phyloP scores from a whole-genome alignment of 2,329 filamentous ascomycete genomes.

The Fusarium circinatum region DNA sequence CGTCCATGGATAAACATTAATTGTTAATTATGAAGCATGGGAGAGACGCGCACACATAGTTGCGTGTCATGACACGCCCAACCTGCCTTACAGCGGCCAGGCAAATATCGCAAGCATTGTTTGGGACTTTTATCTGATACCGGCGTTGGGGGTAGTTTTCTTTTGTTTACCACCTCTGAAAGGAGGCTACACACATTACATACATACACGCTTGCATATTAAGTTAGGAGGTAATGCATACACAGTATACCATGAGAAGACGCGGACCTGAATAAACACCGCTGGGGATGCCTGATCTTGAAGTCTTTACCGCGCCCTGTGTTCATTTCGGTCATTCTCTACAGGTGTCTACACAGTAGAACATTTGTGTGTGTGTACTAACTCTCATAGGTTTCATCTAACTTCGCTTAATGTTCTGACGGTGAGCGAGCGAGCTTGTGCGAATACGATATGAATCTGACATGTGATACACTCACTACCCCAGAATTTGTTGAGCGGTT shows the following conservation, averaged over 20 bases:
- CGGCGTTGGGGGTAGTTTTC: slow-evolving; percentile 35
- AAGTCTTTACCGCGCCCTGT: neutral
- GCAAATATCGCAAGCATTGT: slow-evolving; percentile 23
- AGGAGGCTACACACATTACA: slow-evolving; percentile 17
- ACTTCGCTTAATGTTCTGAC: neutral
- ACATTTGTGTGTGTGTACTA: neutral
- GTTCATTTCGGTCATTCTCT: neutral
- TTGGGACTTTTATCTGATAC: slow-evolving; percentile 15
- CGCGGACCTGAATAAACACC: slow-evolving; percentile 30
- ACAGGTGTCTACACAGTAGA: neutral
- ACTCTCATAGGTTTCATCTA: neutral
- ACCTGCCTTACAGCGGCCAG: slow-evolving; percentile 18
- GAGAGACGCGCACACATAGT: neutral
- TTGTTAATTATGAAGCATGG: slow-evolving; percentile 19
- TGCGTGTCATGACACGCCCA: slow-evolving; percentile 8
- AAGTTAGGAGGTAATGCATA: slow-evolving; percentile 15
- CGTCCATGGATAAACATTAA: slow-evolving; percentile 24
- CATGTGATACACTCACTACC: slow-evolving; percentile 13
- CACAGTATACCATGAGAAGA: slow-evolving; percentile 32
- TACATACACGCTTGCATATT: slow-evolving; percentile 26
- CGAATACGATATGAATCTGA: slow-evolving; percentile 9
- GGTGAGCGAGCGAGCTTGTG: slow-evolving; percentile 19
- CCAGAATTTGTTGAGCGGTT: neutral
- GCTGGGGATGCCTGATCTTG: slow-evolving; percentile 1
- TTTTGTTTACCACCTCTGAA: slow-evolving; percentile 19